phyloP scores from a whole-genome alignment of 441 rosid species.

The Adansonia rubrostipa region DNA sequence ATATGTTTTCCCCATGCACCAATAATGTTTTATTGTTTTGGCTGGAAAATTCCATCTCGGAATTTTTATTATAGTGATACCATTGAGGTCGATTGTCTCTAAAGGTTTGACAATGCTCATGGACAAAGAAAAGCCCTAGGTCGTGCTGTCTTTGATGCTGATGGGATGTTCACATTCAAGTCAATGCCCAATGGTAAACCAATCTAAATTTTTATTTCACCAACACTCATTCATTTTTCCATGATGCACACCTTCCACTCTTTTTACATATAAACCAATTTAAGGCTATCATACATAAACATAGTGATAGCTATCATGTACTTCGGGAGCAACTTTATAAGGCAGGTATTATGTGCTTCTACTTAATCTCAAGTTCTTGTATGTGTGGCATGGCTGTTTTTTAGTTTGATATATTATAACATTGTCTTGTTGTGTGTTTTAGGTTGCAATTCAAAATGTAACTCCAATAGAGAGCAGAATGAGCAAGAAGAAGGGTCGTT shows the following conservation, averaged over 20 bases:
- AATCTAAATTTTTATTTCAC: slow-evolving; percentile 2
- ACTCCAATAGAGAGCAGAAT: no score
- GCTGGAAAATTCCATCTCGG: slow-evolving; percentile 90
- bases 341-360: no score
- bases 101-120: slow-evolving; percentile 59
- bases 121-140: slow-evolving; percentile 80
- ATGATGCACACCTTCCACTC: slow-evolving; percentile 1
- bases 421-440: no score
- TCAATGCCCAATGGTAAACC: slow-evolving; percentile 85
- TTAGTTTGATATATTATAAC: no score
- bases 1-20: slow-evolving; percentile 15
- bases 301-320: no score
- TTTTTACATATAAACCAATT: neutral
- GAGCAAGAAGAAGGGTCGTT: no score
- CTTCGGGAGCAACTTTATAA: no score
- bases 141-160: slow-evolving; percentile 82
- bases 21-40: slow-evolving; percentile 34
- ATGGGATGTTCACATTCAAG: slow-evolving; percentile 79
- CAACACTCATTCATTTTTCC: neutral
- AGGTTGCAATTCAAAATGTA: no score
- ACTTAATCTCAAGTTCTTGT: no score
- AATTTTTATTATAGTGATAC: slow-evolving; percentile 87
- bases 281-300: neutral
- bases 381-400: no score
- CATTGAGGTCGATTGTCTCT: slow-evolving; percentile 67